Conservation (phyloP, 23 red algal genomes). For the Cyanidiococcus yangmingshanensis region DNA sequence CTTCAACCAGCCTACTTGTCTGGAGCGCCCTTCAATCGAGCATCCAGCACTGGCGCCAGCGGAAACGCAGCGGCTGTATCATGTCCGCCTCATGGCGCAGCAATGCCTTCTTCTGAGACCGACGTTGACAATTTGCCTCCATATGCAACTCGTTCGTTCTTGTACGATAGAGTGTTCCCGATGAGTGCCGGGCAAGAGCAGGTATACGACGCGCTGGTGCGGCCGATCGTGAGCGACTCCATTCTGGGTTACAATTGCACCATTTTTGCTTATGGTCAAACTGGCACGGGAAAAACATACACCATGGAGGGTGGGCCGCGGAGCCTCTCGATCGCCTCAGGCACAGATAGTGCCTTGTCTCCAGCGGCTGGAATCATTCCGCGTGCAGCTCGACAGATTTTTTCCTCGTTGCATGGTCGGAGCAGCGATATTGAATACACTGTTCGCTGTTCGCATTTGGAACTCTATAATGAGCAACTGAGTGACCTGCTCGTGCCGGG, state of each 20-base stretch:
- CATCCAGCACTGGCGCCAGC: no score
- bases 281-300: conserved; percentile 92
- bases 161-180: conserved; percentile 83
- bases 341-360: neutral
- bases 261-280: conserved; percentile 96
- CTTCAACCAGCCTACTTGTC: neutral
- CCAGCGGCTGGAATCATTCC: conserved; percentile 86
- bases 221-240: conserved; percentile 87
- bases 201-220: conserved; percentile 64
- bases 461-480: conserved; percentile 98
- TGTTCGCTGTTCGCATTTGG: conserved; percentile 79
- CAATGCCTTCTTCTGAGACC: neutral
- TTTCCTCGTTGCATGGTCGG: conserved; percentile 53
- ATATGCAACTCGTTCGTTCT: conserved; percentile 23
- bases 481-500: conserved; percentile 70
- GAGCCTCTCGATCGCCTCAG: neutral
- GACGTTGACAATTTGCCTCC: conserved; percentile 10
- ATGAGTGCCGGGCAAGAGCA: conserved; percentile 53
- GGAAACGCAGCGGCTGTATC: neutral
- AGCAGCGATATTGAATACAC: conserved; percentile 60
- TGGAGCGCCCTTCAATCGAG: neutral
- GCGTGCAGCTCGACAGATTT: conserved; percentile 71
- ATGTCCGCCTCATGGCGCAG: neutral
- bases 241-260: conserved; percentile 96
- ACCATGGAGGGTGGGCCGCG: conserved; percentile 89